These are phyloP conservation scores for Porogramme epimiltina DNA, from an alignment of 1,284 basidiomycete genomes.

Conservation along the genomic window DNA sequence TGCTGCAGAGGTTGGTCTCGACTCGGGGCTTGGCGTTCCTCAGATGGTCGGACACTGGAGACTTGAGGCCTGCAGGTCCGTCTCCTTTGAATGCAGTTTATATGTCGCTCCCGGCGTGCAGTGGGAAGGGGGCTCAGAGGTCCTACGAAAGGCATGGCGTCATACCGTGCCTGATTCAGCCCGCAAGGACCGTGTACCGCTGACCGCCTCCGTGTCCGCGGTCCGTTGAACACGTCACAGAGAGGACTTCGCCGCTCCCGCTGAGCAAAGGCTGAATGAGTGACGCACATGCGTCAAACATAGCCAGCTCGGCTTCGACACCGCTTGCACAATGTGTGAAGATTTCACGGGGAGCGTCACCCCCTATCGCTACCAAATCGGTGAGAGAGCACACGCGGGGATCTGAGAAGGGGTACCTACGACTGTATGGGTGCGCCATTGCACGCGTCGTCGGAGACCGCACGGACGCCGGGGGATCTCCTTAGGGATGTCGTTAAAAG, in stretches of 20 bases:
- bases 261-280: neutral
- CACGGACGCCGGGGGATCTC: neutral
- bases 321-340: too few species aligned
- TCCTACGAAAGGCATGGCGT: too few species aligned
- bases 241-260: neutral
- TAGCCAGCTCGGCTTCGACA: too few species aligned
- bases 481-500: neutral
- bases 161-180: neutral
- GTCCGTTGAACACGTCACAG: neutral
- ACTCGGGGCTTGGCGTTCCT: neutral
- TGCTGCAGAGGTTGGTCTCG: neutral
- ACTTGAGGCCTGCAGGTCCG: neutral
- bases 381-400: conserved; percentile 1
- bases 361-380: neutral
- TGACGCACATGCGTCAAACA: neutral
- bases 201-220: neutral
- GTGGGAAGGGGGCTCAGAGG: too few species aligned
- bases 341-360: neutral
- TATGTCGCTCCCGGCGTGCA: neutral
- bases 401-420: neutral
- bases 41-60: neutral
- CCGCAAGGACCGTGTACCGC: neutral
- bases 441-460: neutral
- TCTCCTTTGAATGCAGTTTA: neutral
- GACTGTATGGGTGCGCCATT: too few species aligned